These are phyloP conservation scores for Tetracentron sinense DNA, from an alignment of 164 flowering plant species.

Conservation along the genomic window DNA sequence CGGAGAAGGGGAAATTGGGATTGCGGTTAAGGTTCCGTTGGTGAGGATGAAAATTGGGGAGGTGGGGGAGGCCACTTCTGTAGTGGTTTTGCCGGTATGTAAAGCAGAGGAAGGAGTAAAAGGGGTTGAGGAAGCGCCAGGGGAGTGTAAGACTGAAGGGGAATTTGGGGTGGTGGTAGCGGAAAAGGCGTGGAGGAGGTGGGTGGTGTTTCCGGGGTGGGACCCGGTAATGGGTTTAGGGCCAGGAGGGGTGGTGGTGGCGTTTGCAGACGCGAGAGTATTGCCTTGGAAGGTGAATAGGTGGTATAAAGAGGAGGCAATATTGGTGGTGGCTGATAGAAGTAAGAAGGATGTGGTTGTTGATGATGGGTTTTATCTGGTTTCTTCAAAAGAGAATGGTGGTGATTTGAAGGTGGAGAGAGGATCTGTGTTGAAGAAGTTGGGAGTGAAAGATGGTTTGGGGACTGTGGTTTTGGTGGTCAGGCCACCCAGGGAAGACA, in stretches of 20 bases:
- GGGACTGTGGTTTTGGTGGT: conserved; percentile 80
- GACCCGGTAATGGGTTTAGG: conserved; percentile 43
- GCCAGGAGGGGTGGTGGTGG: conserved; percentile 60
- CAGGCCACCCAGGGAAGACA: conserved; percentile 74
- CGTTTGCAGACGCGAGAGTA: conserved; percentile 56
- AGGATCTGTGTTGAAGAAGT: conserved; percentile 56
- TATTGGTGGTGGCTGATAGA: conserved; percentile 74
- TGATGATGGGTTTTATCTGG: conserved; percentile 65
- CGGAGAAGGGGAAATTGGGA: conserved; percentile 16
- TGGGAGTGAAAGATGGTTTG: conserved; percentile 48
- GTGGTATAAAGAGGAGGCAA: conserved; percentile 64
- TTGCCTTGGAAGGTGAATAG: conserved; percentile 83
- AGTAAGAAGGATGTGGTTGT: conserved; percentile 46
- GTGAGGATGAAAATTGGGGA: conserved; percentile 77
- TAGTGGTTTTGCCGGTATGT: conserved; percentile 64
- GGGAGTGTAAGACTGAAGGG: conserved; percentile 43
- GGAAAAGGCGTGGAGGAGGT: conserved; percentile 74
- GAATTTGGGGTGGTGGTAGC: conserved; percentile 72
- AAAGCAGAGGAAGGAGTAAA: conserved; percentile 38
- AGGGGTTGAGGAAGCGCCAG: conserved; percentile 54
- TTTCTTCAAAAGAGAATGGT: conserved; percentile 17
- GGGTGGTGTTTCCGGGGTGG: conserved; percentile 88
- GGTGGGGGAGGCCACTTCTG: conserved; percentile 60
- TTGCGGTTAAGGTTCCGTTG: conserved; percentile 54
- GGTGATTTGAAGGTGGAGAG: conserved; percentile 59